Evolutionary conservation across 2,329 filamentous ascomycete species (phyloP).

Genomic region (Balansia obtecta): DNA sequence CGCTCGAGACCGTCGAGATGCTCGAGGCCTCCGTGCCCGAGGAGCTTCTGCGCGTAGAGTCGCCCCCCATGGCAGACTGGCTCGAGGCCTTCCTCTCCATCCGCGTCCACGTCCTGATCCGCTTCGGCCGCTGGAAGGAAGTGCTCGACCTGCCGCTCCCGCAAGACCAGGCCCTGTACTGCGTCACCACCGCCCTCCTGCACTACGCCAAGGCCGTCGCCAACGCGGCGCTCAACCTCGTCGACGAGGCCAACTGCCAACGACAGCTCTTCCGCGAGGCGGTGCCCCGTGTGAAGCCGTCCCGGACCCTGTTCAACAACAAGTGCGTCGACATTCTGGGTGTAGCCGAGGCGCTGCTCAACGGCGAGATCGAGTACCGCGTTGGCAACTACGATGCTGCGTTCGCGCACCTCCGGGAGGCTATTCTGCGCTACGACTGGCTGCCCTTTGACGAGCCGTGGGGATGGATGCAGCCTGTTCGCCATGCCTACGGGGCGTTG

Average conservation of each 20-base stretch:
- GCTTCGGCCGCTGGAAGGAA: slow-evolving; percentile 62
- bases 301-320: slow-evolving; percentile 39
- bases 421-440: slow-evolving; percentile 47
- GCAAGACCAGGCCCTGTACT: slow-evolving; percentile 47
- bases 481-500: slow-evolving; percentile 59
- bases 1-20: slow-evolving; percentile 44
- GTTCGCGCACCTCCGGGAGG: slow-evolving; percentile 43
- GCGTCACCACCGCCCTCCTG: slow-evolving; percentile 53
- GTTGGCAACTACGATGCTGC: slow-evolving; percentile 43
- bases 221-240: slow-evolving; percentile 41
- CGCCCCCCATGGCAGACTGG: slow-evolving; percentile 69
- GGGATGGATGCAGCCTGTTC: slow-evolving; percentile 67
- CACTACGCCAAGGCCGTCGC: slow-evolving; percentile 60
- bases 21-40: slow-evolving; percentile 53
- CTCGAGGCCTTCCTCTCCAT: slow-evolving; percentile 59
- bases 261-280: slow-evolving; percentile 39
- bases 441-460: slow-evolving; percentile 64
- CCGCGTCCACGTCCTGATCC: slow-evolving; percentile 55
- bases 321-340: slow-evolving; percentile 42
- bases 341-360: slow-evolving; percentile 54
- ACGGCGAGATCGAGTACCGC: slow-evolving; percentile 64
- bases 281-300: slow-evolving; percentile 36
- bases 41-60: slow-evolving; percentile 48
- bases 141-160: slow-evolving; percentile 46
- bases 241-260: slow-evolving; percentile 42